phyloP scores from a whole-genome alignment of 2,329 filamentous ascomycete species.

The Talaromyces albobiverticillius region DNA sequence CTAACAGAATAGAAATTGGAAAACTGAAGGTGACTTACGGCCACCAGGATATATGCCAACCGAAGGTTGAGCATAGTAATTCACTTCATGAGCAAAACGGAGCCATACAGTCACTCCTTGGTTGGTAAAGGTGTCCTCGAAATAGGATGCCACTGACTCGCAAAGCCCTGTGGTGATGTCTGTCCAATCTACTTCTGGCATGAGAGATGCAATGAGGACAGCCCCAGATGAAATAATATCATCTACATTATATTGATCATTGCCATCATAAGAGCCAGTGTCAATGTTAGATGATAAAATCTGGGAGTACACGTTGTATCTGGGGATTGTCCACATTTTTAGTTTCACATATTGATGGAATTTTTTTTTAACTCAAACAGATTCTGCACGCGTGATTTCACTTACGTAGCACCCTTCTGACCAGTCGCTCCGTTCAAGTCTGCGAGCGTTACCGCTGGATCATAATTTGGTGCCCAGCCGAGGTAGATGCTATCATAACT shows the following conservation, averaged over 20 bases:
- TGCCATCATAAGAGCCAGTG: constrained; percentile 5
- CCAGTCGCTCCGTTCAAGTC: background rate
- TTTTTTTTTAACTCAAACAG: no score
- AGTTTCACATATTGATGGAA: background rate
- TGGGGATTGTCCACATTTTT: background rate
- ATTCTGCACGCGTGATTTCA: no score
- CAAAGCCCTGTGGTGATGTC: constrained; percentile 1
- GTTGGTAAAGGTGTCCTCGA: constrained; percentile 6
- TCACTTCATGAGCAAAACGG: constrained; percentile 9
- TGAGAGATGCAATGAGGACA: constrained; percentile 9
- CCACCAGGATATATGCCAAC: constrained; percentile 7
- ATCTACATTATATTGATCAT: constrained; percentile 5
- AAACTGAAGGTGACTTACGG: background rate
- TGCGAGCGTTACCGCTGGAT: background rate
- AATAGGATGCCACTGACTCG: constrained; percentile 5
- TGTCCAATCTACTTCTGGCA: constrained; percentile 2
- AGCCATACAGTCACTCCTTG: constrained; percentile 8
- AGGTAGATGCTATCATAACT: background rate
- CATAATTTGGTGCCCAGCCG: background rate
- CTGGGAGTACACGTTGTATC: constrained; percentile 12
- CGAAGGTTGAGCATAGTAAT: constrained; percentile 5
- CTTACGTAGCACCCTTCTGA: constrained; percentile 4
- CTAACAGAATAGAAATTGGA: no score
- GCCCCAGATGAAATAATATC: constrained; percentile 9
- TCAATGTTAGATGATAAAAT: background rate